Evolutionary conservation across 1,139 yeast genomes (phyloP).

Genomic region (Candida sanyaensis): DNA sequence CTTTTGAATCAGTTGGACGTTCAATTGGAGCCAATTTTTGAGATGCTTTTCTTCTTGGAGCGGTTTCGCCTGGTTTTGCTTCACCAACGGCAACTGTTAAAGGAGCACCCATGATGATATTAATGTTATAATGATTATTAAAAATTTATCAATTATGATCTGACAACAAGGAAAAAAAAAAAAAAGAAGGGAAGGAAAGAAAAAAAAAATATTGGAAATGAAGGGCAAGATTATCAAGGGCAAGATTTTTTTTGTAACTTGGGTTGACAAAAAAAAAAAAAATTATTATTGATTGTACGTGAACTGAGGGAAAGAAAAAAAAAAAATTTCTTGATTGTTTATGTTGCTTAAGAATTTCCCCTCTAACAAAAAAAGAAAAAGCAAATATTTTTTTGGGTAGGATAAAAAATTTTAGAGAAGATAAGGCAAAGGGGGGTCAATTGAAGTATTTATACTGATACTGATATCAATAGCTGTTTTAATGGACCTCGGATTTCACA

Average conservation of each 20-base stretch:
- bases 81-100: slow-evolving; percentile 74
- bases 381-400: background rate
- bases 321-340: background rate
- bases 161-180: background rate
- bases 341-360: background rate
- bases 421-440: background rate
- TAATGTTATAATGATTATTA: background rate
- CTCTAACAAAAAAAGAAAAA: background rate
- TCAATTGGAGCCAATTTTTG: slow-evolving; percentile 55
- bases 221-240: background rate
- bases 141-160: no score
- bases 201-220: background rate
- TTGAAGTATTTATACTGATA: no score
- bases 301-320: background rate
- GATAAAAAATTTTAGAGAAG: background rate
- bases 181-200: background rate
- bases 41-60: slow-evolving; percentile 77
- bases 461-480: no score
- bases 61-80: slow-evolving; percentile 84
- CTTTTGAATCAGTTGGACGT: slow-evolving; percentile 62
- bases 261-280: background rate
- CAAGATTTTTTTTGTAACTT: background rate
- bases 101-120: slow-evolving; percentile 21
- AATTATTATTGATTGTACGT: background rate
- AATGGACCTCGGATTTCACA: no score